These are phyloP conservation scores for Hibiscus syriacus DNA, from an alignment of 345 rosid genomes.

Conservation along the genomic window DNA sequence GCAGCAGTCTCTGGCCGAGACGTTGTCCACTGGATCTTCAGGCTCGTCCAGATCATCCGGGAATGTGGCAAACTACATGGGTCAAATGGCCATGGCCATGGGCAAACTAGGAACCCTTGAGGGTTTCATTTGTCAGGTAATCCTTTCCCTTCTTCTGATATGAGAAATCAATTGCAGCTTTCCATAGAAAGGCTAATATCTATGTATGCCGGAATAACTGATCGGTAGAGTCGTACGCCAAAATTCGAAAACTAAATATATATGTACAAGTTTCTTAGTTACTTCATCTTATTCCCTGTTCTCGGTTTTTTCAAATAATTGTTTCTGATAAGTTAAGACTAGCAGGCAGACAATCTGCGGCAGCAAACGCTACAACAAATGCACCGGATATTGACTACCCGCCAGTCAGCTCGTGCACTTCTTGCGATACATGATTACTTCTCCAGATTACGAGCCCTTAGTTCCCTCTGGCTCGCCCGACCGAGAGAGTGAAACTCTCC, in stretches of 20 bases:
- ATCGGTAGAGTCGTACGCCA: too few relatives aligned
- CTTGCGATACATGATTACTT: conserved; percentile 87
- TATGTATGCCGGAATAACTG: too few relatives aligned
- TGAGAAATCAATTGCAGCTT: neutral
- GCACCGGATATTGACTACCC: conserved; percentile 78
- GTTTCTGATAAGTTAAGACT: conserved; percentile 8
- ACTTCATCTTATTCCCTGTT: neutral
- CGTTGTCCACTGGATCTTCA: conserved; percentile 78
- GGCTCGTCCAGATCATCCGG: conserved; percentile 82
- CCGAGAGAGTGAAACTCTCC: conserved; percentile 61
- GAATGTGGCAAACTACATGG: conserved; percentile 94
- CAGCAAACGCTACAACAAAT: conserved; percentile 92
- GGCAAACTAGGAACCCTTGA: conserved; percentile 95
- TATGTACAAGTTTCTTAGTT: neutral
- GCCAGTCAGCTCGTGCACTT: conserved; percentile 95
- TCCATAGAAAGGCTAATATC: neutral
- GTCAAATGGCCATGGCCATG: conserved; percentile 99
- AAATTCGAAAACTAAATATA: neutral
- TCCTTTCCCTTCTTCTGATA: neutral
- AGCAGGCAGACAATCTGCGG: conserved; percentile 91
- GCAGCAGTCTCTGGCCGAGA: conserved; percentile 94
- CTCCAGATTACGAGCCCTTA: conserved; percentile 86
- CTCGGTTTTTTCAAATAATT: neutral
- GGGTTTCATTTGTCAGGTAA: conserved; percentile 92
- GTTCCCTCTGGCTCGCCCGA: conserved; percentile 96